Base-by-base conservation (phyloP, 345 rosid species). In the Reutealis trisperma region DNA sequence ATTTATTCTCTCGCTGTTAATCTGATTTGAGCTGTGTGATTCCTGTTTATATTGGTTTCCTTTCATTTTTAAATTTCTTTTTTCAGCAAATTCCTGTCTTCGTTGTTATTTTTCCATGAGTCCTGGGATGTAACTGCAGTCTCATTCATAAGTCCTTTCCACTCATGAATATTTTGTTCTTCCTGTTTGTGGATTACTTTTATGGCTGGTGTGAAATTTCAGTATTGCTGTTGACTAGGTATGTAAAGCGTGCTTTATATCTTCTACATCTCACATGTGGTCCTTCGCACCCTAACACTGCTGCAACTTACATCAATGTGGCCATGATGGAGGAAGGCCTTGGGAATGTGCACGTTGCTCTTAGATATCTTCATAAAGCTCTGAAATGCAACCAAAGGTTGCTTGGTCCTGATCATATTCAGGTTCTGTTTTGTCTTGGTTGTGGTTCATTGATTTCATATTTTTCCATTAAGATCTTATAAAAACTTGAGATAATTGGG, bases 291-390 rank as follows among this genome's bases (percentile, higher is more conserved):
- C 99, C 99, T 64, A 96, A 96, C 75, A 96, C 98, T 80, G 99
- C 98, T 78, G 99, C 99, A 67, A 96, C 99, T 69, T 96, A 96
- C 85, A 96, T 96, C 74, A 96, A 93, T 72, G 97, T 92, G 75
- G 99, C 99, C 70, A 96, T 96, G 99, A 93, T 96, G 99, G 99
- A 96, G 91, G 99, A 96, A 90, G 98, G 99, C 78, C 93, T 96
- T 63, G 99, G 99, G 22, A 96, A 96, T 82, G 98, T 93, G 82
- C 99, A 92, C 86, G 92, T 93, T 81, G 99, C 99, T 69, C 95
- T 96, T 77, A 88, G 98, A 87, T 96, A 96, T 82, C 98, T 93
- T 81, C 98, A 96, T 81, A 90, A 92, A 84, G 99, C 99, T 77
- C 90, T 96, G 72, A 92, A 93, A 81, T 96, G 99, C 78, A 96